Evolutionary conservation across 2,329 filamentous ascomycete species (phyloP).

Genomic region (Hypoxylon sp.): DNA sequence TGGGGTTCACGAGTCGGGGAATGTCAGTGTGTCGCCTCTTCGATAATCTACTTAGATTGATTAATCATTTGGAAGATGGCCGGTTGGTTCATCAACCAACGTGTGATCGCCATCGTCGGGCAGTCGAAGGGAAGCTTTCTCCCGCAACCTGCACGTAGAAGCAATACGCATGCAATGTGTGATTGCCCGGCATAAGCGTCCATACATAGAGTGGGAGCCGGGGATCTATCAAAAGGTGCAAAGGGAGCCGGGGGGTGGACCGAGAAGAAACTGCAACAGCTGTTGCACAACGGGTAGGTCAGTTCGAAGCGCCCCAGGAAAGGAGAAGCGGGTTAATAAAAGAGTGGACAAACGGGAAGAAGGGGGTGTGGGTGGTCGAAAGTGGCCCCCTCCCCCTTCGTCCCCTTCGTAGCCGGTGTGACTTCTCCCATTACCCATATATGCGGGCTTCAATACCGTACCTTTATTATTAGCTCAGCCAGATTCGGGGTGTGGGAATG

Average conservation of each 20-base stretch:
- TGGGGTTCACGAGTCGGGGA: conserved; percentile 37
- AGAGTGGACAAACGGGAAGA: conserved; percentile 41
- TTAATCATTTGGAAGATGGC: conserved; percentile 47
- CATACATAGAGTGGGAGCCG: conserved; percentile 31
- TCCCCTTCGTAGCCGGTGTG: conserved; percentile 37
- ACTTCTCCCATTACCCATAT: conserved; percentile 41
- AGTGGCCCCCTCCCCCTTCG: not conserved
- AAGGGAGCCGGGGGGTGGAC: conserved; percentile 30
- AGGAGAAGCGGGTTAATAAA: conserved; percentile 48
- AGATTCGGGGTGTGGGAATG: conserved; percentile 33
- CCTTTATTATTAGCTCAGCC: conserved; percentile 44
- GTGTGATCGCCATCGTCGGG: conserved; percentile 46
- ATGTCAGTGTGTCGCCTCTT: conserved; percentile 43
- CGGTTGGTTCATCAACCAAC: conserved; percentile 42
- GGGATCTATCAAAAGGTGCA: conserved; percentile 32
- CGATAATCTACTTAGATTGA: conserved; percentile 51
- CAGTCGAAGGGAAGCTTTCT: conserved; percentile 45
- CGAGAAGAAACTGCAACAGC: conserved; percentile 35
- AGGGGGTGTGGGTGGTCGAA: conserved; percentile 12
- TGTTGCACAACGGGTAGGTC: conserved; percentile 37
- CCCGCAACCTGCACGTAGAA: conserved; percentile 43
- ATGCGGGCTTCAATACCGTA: conserved; percentile 22
- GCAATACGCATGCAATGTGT: conserved; percentile 46
- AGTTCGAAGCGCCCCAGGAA: conserved; percentile 43
- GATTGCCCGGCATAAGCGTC: conserved; percentile 45